These are phyloP conservation scores for Penicillium malachiteum DNA, from an alignment of 495 filamentous ascomycete species.

Conservation along the genomic window DNA sequence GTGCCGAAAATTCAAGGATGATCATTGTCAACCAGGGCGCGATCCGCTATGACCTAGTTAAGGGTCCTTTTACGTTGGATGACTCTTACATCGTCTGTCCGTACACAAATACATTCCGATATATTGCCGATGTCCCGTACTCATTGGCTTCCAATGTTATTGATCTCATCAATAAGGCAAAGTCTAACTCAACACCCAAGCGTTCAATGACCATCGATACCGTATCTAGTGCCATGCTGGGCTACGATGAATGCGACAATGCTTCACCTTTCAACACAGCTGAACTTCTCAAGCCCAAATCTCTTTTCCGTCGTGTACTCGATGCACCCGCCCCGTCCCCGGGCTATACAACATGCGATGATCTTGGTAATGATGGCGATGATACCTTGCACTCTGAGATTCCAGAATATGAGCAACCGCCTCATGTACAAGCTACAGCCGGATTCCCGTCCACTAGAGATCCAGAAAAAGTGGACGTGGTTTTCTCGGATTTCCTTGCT, in stretches of 20 bases:
- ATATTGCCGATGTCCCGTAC: conserved; percentile 36
- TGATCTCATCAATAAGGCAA: conserved; percentile 3
- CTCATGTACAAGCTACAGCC: conserved; percentile 6
- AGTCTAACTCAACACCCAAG: conserved; percentile 1
- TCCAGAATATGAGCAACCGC: background rate
- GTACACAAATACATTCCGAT: conserved; percentile 32
- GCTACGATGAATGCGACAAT: conserved; percentile 12
- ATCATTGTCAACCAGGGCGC: conserved; percentile 38
- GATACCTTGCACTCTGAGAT: conserved; percentile 10
- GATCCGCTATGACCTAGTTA: conserved; percentile 38
- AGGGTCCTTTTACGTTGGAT: conserved; percentile 41
- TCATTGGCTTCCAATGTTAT: conserved; percentile 31
- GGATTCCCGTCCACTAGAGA: conserved; percentile 3
- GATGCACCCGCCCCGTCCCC: background rate
- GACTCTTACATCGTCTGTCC: conserved; percentile 40
- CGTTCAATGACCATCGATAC: conserved; percentile 8
- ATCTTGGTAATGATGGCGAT: conserved; percentile 16
- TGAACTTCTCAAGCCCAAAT: conserved; percentile 6
- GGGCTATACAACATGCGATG: conserved; percentile 12
- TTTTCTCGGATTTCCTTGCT: conserved; percentile 13
- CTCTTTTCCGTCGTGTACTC: conserved; percentile 6
- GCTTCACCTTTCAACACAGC: background rate
- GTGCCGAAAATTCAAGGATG: conserved; percentile 27
- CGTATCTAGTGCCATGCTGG: conserved; percentile 6
- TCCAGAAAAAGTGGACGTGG: conserved; percentile 3